phyloP scores from a whole-genome alignment of 768 basidiomycete species.

The Suillus plorans region DNA sequence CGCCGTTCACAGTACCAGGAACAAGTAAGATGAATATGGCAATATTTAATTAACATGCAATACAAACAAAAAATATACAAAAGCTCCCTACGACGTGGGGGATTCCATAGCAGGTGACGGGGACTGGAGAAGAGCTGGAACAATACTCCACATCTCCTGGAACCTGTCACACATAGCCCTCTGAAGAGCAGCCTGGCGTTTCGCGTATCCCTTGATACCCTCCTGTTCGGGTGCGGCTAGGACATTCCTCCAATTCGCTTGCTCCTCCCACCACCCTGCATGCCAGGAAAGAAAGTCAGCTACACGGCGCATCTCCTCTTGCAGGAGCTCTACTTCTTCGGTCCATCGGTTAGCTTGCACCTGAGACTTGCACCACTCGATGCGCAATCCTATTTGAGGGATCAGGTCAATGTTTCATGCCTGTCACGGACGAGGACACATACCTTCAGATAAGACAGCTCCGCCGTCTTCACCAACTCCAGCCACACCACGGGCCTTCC shows the following conservation, averaged over 20 bases:
- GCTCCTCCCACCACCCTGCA: neutral
- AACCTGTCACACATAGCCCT: no score
- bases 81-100: no score
- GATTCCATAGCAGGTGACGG: no score
- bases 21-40: no score
- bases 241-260: neutral
- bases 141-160: no score
- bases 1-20: no score
- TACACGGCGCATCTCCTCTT: constrained; percentile 5
- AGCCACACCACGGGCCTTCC: neutral
- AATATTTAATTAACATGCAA: no score
- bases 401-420: neutral
- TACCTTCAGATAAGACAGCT: neutral
- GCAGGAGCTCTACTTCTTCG: constrained; percentile 7
- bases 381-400: neutral
- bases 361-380: constrained; percentile 10
- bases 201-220: no score
- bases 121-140: no score
- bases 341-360: constrained; percentile 4
- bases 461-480: neutral
- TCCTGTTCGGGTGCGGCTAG: no score
- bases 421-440: neutral
- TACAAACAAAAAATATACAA: no score
- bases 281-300: neutral
- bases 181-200: no score